Evolutionary conservation across 2,329 filamentous ascomycete genomes (phyloP).

Genomic region (Endothia cerciana): DNA sequence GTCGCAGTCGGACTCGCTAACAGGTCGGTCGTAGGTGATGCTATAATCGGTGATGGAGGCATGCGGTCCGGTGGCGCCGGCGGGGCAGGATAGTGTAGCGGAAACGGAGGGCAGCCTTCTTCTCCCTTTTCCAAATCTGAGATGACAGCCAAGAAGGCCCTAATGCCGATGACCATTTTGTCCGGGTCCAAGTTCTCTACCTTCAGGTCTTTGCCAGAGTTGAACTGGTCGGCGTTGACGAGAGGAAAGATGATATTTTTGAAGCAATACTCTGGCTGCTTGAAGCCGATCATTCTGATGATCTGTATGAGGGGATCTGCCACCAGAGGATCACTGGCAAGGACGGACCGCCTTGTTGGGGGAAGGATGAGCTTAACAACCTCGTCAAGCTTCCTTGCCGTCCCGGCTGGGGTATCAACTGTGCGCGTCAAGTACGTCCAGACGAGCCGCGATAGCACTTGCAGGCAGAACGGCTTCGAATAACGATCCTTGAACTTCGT

Average conservation of each 20-base stretch:
- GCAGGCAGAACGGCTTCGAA: conserved; percentile 77
- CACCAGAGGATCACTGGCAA: conserved; percentile 82
- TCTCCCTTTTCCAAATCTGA: conserved; percentile 87
- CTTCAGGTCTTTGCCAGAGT: conserved; percentile 73
- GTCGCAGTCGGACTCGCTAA: conserved; percentile 34
- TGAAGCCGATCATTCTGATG: conserved; percentile 92
- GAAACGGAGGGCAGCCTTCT: conserved; percentile 79
- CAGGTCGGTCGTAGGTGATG: conserved; percentile 40
- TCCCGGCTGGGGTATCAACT: conserved; percentile 69
- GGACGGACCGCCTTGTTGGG: conserved; percentile 75
- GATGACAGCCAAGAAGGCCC: conserved; percentile 92
- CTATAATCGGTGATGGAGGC: conserved; percentile 55
- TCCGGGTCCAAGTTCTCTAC: conserved; percentile 95
- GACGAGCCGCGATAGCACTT: conserved; percentile 85
- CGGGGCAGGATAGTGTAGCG: conserved; percentile 61
- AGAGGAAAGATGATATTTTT: conserved; percentile 90
- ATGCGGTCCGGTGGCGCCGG: conserved; percentile 46
- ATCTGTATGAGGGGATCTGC: conserved; percentile 91
- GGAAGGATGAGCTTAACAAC: conserved; percentile 84
- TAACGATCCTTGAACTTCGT: conserved; percentile 82
- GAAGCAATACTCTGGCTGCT: conserved; percentile 92
- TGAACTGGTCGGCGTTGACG: conserved; percentile 89
- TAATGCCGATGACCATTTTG: conserved; percentile 94
- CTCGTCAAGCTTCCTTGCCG: conserved; percentile 83
- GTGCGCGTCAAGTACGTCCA: conserved; percentile 95